Base-by-base conservation (phyloP, 139 green algal genomes). In the Bryopsis sp. region DNA sequence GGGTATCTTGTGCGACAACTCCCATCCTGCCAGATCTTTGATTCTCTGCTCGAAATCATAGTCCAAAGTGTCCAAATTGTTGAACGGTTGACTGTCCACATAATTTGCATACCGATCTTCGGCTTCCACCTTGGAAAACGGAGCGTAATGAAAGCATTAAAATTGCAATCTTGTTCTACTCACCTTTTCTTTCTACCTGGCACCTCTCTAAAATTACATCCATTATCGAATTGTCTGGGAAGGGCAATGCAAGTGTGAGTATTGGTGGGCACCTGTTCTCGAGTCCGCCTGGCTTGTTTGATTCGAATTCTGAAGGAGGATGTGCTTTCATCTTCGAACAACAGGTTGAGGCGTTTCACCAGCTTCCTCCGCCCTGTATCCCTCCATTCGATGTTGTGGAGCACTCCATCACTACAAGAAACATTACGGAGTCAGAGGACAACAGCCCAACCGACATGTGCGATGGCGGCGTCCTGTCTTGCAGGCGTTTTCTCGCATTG, bases 291-390 rank as follows among this genome's bases (percentile, higher is more conserved):
- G 11, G 65, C 79, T 48, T 76, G 54, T 24, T 43, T 29, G 32
- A 84, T 71, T 8, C 79, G 47, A 36, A 76, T 72, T 26, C 71
- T 59, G 74, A 92, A 90, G n/a, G 64, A 72, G 1, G 58, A 57
- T 2, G 65, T 47, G 75, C 70, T 79, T 71, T 90, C 84, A 39
- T 78, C 67, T 34, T 81, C 70, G 43, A 90, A 83, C 0, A 90
- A 50, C 34, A 92, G 58, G 74, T 90, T 90, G 7, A 92, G 75
- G 2, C 84, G 79, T 75, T 85, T 88, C 35, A 88, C 84, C 74
- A 76, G 79, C 63, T 92, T 92, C 2, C 64, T 76, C 31, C 64
- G 76, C 3, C 77, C 70, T n/a, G 70, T 82, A 19, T 66, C 39
- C 5, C 71, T 43, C 84, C 85, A 90, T 58, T 79, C 67, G 7